These are phyloP conservation scores for Verticillium albo-atrum DNA, from an alignment of 2,329 filamentous ascomycete species.

Conservation along the genomic window DNA sequence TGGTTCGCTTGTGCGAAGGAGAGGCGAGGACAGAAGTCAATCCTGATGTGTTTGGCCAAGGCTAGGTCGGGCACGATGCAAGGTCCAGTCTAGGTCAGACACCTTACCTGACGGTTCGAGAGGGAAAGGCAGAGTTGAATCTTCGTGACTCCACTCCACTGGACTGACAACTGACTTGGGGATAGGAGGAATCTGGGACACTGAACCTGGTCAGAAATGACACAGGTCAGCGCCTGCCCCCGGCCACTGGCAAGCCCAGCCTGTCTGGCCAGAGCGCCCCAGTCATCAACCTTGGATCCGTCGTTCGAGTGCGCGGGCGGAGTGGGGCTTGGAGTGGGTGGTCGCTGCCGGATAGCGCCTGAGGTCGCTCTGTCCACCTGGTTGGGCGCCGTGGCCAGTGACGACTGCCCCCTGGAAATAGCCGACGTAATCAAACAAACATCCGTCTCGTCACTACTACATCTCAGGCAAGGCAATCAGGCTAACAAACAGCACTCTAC, in stretches of 20 bases:
- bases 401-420: background rate
- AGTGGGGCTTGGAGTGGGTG: background rate
- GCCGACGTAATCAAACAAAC: background rate
- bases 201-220: background rate
- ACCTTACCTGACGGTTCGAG: background rate
- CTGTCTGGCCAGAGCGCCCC: background rate
- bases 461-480: too few relatives aligned
- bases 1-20: background rate
- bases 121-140: background rate
- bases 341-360: background rate
- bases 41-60: background rate
- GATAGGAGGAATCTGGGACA: background rate
- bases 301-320: background rate
- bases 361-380: background rate
- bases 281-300: background rate
- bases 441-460: background rate
- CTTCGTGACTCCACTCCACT: background rate
- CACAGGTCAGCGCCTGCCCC: background rate
- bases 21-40: background rate
- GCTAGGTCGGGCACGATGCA: background rate
- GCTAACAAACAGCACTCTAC: too few relatives aligned
- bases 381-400: background rate
- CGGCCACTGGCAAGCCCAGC: background rate
- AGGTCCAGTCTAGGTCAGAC: background rate
- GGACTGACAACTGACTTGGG: background rate